Evolutionary conservation across 1,139 yeast species (phyloP).

Genomic region (Blastobotrys ciferrii): DNA sequence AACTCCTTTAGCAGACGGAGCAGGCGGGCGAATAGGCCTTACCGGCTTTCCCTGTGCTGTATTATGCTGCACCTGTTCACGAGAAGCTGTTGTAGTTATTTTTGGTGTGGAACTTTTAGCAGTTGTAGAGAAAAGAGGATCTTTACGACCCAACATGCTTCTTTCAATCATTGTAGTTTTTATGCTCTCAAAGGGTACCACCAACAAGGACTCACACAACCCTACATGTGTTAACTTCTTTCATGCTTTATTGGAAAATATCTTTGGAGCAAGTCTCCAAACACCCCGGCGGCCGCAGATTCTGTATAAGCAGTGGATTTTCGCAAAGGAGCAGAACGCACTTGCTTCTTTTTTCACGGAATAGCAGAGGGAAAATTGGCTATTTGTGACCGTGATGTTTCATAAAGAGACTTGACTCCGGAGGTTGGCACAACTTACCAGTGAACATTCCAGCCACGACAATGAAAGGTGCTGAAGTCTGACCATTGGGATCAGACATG

Average conservation of each 20-base stretch:
- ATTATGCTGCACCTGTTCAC: neutral
- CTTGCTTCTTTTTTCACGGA: too few relatives aligned
- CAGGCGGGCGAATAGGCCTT: constrained; percentile 19
- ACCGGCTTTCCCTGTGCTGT: constrained; percentile 1
- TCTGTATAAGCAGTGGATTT: too few relatives aligned
- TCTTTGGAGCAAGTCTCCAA: too few relatives aligned
- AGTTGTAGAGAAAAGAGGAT: neutral
- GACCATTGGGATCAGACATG: constrained; percentile 49
- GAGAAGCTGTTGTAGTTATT: neutral
- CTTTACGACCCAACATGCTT: constrained; percentile 15
- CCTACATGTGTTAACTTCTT: neutral
- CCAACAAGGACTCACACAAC: constrained; percentile 62
- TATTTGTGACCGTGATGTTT: too few relatives aligned
- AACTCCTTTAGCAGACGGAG: constrained; percentile 11
- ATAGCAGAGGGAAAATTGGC: too few relatives aligned
- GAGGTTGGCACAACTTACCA: constrained; percentile 40
- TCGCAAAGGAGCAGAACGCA: too few relatives aligned
- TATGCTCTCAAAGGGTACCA: constrained; percentile 86
- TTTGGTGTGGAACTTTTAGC: constrained; percentile 5
- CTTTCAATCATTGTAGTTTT: constrained; percentile 80
- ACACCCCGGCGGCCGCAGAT: too few relatives aligned
- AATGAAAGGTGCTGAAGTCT: constrained; percentile 38
- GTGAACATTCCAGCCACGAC: constrained; percentile 81
- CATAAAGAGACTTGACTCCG: too few relatives aligned
- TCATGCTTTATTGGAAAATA: neutral